Evolutionary conservation across 78 protist genomes (phyloP).

Genomic region (Dictyostelium brefeldianum): DNA sequence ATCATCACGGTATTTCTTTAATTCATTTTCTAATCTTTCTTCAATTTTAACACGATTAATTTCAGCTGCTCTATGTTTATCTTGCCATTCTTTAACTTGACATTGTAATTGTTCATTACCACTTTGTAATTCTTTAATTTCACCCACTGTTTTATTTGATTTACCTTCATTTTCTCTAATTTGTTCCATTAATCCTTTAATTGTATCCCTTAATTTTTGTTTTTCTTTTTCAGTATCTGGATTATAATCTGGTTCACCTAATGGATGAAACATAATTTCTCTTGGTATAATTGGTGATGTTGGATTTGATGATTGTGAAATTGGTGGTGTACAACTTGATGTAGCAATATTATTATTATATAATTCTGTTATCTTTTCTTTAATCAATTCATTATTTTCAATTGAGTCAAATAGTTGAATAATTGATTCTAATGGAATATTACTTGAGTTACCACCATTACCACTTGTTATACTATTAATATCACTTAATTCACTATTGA

Average conservation of each 20-base stretch:
- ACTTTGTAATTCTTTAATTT: background rate
- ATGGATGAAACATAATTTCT: constrained; percentile 62
- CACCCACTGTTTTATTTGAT: background rate
- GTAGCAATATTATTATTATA: background rate
- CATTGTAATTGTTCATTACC: constrained; percentile 20
- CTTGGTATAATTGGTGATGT: constrained; percentile 25
- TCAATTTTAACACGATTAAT: constrained; percentile 66
- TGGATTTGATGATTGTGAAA: background rate
- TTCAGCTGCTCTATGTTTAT: constrained; percentile 48
- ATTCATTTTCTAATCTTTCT: constrained; percentile 40
- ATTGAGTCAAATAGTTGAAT: background rate
- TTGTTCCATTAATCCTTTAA: constrained; percentile 72
- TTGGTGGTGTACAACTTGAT: background rate
- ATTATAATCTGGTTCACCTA: constrained; percentile 58
- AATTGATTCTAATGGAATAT: constrained; percentile 16
- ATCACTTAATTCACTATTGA: background rate
- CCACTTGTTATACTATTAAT: background rate
- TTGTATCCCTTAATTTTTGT: constrained; percentile 52
- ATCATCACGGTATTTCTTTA: constrained; percentile 5
- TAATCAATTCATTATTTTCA: background rate
- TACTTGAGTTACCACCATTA: background rate
- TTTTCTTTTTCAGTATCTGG: constrained; percentile 60
- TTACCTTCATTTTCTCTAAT: constrained; percentile 40
- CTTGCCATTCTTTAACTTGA: constrained; percentile 23
- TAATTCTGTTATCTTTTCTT: constrained; percentile 9